Conservation (phyloP, 768 basidiomycete species). For the Lanmaoa rubissima region DNA sequence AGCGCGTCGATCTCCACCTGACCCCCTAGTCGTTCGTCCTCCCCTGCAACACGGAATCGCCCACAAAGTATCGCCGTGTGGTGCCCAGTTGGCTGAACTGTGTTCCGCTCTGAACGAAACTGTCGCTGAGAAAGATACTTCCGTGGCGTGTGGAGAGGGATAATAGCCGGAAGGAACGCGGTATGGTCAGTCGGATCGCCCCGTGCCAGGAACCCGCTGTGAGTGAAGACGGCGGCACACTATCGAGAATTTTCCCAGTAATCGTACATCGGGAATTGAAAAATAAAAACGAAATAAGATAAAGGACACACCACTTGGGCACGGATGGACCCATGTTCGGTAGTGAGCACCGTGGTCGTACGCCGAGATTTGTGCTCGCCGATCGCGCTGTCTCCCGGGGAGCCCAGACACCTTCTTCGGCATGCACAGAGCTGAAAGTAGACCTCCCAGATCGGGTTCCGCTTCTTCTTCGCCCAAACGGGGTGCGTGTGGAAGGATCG, state of each 20-base stretch:
- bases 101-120: slow-evolving; percentile 15
- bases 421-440: slow-evolving; percentile 35
- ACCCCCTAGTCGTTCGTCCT: slow-evolving; percentile 22
- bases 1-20: neutral
- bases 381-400: neutral
- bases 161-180: slow-evolving; percentile 22
- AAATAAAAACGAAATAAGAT: no score
- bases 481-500: slow-evolving; percentile 42
- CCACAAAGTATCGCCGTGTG: slow-evolving; percentile 24
- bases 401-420: slow-evolving; percentile 35
- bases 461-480: slow-evolving; percentile 35
- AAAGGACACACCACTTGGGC: slow-evolving; percentile 20
- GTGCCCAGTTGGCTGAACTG: slow-evolving; percentile 23
- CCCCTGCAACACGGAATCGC: slow-evolving; percentile 23
- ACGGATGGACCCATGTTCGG: slow-evolving; percentile 16
- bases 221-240: slow-evolving; percentile 17
- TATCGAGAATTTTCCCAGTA: slow-evolving; percentile 8
- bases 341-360: slow-evolving; percentile 20
- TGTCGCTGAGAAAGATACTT: slow-evolving; percentile 11
- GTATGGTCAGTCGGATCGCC: slow-evolving; percentile 13
- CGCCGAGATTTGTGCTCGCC: slow-evolving; percentile 11
- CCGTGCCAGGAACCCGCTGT: slow-evolving; percentile 13
- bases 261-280: neutral
- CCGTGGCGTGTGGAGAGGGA: slow-evolving; percentile 19
- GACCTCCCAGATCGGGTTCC: slow-evolving; percentile 33